A percentile compares a stretch with the other conserved stretches of the same genome.
phyloP scores from a whole-genome alignment of 805 yeast species.

The Pichia exigua region DNA sequence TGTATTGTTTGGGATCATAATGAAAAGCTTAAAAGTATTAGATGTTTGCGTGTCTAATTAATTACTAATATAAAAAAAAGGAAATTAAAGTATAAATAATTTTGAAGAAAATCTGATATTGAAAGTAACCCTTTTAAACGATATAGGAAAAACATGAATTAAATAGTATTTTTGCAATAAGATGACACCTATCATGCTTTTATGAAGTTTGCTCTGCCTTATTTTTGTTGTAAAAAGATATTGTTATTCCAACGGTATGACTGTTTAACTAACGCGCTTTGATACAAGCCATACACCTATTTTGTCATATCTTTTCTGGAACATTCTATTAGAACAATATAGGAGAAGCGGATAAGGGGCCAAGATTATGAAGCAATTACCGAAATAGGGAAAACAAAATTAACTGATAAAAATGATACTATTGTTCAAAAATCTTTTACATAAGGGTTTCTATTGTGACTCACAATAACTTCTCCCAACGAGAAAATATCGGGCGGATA shows the following conservation, averaged over 20 bases:
- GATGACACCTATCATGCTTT: no score
- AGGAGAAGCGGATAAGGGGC: not conserved
- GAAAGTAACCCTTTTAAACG: not conserved
- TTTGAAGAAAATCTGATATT: no score
- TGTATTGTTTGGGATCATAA: not conserved
- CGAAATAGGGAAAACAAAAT: not conserved
- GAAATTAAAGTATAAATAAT: not conserved
- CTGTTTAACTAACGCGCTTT: not conserved
- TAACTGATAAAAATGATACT: not conserved
- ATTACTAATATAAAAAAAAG: not conserved
- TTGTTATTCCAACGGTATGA: no score
- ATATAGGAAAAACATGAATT: not conserved
- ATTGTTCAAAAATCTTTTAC: not conserved
- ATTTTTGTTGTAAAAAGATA: no score
- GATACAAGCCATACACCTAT: not conserved
- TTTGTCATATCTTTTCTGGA: not conserved
- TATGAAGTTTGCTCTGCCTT: no score
- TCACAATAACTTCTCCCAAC: not conserved
- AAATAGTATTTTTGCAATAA: not conserved
- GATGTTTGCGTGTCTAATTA: not conserved
- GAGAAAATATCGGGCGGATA: no score
- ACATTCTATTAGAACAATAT: not conserved
- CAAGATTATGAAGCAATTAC: not conserved
- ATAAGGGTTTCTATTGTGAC: not conserved
- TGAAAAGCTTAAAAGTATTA: not conserved